phyloP scores from a whole-genome alignment of 1,284 basidiomycete species.

The Exobasidium rhododendri region DNA sequence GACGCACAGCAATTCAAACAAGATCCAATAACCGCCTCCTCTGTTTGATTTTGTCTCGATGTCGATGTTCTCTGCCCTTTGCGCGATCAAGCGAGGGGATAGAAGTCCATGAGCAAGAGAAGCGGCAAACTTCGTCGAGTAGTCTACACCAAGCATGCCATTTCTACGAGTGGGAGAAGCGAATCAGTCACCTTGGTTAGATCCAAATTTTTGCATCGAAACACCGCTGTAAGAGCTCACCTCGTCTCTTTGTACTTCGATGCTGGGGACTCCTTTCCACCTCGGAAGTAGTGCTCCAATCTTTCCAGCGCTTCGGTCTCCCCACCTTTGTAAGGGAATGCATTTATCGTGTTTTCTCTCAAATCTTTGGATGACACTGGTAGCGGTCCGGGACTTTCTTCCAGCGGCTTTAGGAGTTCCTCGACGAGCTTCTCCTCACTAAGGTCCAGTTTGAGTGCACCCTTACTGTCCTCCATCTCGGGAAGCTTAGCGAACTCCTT shows the following conservation, averaged over 20 bases:
- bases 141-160: slow-evolving; percentile 3
- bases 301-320: slow-evolving; percentile 38
- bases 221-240: slow-evolving; percentile 30
- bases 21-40: slow-evolving; percentile 45
- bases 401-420: slow-evolving; percentile 29
- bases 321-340: slow-evolving; percentile 41
- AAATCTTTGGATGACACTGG: slow-evolving; percentile 3
- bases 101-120: slow-evolving; percentile 39
- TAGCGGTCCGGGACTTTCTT: slow-evolving; percentile 25
- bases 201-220: background rate
- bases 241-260: slow-evolving; percentile 41
- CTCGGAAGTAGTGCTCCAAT: slow-evolving; percentile 35
- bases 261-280: slow-evolving; percentile 21
- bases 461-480: slow-evolving; percentile 17
- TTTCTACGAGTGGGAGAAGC: background rate
- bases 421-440: background rate
- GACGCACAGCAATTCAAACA: slow-evolving; percentile 36
- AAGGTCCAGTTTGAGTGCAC: slow-evolving; percentile 20
- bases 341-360: slow-evolving; percentile 5
- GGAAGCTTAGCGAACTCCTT: slow-evolving; percentile 29
- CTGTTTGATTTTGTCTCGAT: slow-evolving; percentile 11
- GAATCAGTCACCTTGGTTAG: too few species aligned
- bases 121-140: slow-evolving; percentile 26
- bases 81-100: slow-evolving; percentile 36
- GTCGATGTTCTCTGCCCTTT: slow-evolving; percentile 32